Percentiles rank a stretch among this genome's conserved stretches.
Conservation (phyloP, 345 rosid genomes). For the Citropsis articulata region DNA sequence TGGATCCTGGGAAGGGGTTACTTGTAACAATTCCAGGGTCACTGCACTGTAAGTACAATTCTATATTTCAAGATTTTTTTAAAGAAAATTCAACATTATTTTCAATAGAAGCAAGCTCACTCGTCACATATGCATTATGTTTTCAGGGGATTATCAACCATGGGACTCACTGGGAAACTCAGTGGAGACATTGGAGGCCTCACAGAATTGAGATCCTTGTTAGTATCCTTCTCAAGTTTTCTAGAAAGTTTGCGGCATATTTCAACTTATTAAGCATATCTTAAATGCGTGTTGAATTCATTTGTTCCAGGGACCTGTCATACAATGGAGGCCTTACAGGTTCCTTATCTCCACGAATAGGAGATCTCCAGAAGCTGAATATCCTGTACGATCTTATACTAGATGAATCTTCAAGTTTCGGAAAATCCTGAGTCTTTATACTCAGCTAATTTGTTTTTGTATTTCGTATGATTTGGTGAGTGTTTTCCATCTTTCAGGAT, state of each 20-base stretch:
- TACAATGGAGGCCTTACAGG: conserved; percentile 73
- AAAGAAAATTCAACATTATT: background rate
- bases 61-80: background rate
- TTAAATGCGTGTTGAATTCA: background rate
- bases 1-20: conserved; percentile 88
- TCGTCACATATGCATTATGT: background rate
- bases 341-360: conserved; percentile 63
- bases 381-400: conserved; percentile 52
- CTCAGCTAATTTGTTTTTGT: background rate
- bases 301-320: conserved; percentile 72
- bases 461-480: background rate
- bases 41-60: conserved; percentile 66
- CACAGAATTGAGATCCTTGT: conserved; percentile 81
- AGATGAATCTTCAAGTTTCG: background rate
- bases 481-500: conserved; percentile 49
- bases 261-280: no score
- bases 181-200: conserved; percentile 92
- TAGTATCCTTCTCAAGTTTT: conserved; percentile 29
- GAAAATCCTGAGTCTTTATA: background rate
- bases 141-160: conserved; percentile 76
- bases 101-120: background rate
- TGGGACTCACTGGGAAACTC: conserved; percentile 77
- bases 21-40: conserved; percentile 67
- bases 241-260: background rate
- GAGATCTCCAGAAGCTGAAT: conserved; percentile 73